Percentiles rank a stretch among this genome's conserved stretches.
phyloP scores from a whole-genome alignment of 2,329 filamentous ascomycete genomes.

The Aureobasidium uvarum region DNA sequence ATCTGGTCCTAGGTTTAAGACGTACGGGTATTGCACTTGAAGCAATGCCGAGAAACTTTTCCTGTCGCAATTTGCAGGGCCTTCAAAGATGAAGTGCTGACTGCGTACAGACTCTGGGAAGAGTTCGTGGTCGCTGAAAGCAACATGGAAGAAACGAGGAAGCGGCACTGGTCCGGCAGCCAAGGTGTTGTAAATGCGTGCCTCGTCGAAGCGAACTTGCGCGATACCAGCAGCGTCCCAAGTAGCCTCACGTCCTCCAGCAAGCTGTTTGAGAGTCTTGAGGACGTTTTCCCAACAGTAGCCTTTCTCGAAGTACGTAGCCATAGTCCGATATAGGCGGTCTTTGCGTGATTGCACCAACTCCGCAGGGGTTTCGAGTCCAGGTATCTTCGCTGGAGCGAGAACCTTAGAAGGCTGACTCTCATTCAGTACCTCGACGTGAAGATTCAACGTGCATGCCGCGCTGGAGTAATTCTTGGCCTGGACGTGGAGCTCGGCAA shows the following conservation, averaged over 20 bases:
- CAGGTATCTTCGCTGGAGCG: conserved; percentile 38
- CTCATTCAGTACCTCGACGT: conserved; percentile 83
- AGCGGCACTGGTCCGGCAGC: conserved; percentile 43
- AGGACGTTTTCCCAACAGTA: conserved; percentile 89
- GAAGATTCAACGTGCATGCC: conserved; percentile 81
- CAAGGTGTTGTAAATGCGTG: conserved; percentile 83
- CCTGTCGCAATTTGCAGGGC: conserved; percentile 70
- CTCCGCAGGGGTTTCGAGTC: conserved; percentile 78
- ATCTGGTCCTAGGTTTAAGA: conserved; percentile 3
- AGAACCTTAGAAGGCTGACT: conserved; percentile 9
- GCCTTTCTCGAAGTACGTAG: conserved; percentile 92
- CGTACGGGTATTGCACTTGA: conserved; percentile 76
- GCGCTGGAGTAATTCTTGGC: conserved; percentile 81
- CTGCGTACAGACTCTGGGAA: conserved; percentile 79
- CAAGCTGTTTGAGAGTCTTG: conserved; percentile 84
- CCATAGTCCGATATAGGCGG: conserved; percentile 88
- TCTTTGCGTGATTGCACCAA: conserved; percentile 91
- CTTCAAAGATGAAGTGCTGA: conserved; percentile 92
- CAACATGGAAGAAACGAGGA: conserved; percentile 87
- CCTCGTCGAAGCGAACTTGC: conserved; percentile 90
- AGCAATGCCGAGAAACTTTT: conserved; percentile 85
- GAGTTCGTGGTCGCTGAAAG: conserved; percentile 76
- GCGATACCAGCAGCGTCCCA: conserved; percentile 63
- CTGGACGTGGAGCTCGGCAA: conserved; percentile 73
- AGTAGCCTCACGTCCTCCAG: conserved; percentile 65